Evolutionary conservation across 225 moss, liverwort and hornwort genomes (phyloP).

Genomic region (Pleurozium schreberi): DNA sequence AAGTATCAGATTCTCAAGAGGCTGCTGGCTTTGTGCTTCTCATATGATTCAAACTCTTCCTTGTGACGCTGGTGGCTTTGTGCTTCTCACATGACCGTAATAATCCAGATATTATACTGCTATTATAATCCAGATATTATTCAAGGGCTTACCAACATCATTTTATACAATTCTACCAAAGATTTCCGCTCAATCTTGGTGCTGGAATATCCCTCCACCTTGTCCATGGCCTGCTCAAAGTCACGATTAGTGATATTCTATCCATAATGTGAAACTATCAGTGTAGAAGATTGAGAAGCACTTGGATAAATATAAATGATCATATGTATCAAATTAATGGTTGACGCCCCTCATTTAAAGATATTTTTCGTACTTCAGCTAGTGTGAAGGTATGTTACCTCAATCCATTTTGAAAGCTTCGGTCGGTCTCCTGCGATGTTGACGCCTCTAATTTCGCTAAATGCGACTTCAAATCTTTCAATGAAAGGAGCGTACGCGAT

Average conservation of each 20-base stretch:
- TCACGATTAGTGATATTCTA: neutral
- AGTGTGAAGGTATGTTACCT: conserved; percentile 1
- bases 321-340: neutral
- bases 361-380: neutral
- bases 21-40: neutral
- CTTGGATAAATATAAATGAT: neutral
- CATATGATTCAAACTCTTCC: neutral
- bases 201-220: conserved; percentile 25
- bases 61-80: neutral
- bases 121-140: no score
- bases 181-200: conserved; percentile 14
- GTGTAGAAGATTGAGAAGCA: neutral
- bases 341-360: neutral
- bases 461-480: conserved; percentile 39
- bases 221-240: conserved; percentile 23
- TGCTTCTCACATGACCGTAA: neutral
- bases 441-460: conserved; percentile 19
- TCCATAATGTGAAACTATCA: neutral
- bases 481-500: conserved; percentile 35
- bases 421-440: conserved; percentile 25
- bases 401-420: conserved; percentile 27
- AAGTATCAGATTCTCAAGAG: neutral
- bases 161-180: conserved; percentile 16
- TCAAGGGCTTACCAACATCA: conserved; percentile 33
- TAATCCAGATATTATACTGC: no score